Evolutionary conservation across 2,329 filamentous ascomycete species (phyloP), one percentile per base, ranked within the genome.

Genomic region (Emergomyces pasteurianus): DNA sequence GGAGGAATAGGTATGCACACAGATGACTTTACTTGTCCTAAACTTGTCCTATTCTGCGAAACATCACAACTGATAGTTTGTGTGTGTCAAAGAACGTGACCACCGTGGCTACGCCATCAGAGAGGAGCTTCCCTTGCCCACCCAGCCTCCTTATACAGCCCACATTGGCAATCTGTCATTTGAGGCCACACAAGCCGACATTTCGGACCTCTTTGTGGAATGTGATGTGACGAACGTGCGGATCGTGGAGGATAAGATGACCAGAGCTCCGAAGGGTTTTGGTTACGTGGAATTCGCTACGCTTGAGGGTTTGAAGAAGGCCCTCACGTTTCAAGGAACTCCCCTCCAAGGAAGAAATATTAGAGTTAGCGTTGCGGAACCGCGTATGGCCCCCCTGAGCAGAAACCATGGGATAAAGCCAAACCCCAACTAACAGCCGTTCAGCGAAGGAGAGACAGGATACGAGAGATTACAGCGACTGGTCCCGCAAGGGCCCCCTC

Each of bases 111-210:
- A 73, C 63, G 68, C 74, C 52, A 63, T 72, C 59, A 75, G 78
- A 73, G 90, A 96, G 72, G 82, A 86, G 68, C 84, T 90, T 61
- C 92, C 92, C 60, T 84, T 99, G 60, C 94, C 94, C 60, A 88
- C 89, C 65, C 92, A 90, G 78, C 94, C 95, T 62, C 94, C 94
- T 14, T 99, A 86, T 77, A 99, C 94, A 62, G 92, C 92, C 65
- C 94, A 99, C 78, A 82, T 99, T 63, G 94, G 94, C 71, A 99
- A 99, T 74, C 84, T 99, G 63, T 94, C 92, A 57, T 99, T 96
- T 77, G 92, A 99, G 73, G 89, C 92, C 60, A 94, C 89, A 59
- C 83, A 84, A 65, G 88, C 86, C 67, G 88, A 92, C 69, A 87
- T 99, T 65, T 86, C 82, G 68, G 88, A 91, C 58, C 94, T 97